Conservation (phyloP, 768 basidiomycete genomes). For the Lyophyllum shimeji region DNA sequence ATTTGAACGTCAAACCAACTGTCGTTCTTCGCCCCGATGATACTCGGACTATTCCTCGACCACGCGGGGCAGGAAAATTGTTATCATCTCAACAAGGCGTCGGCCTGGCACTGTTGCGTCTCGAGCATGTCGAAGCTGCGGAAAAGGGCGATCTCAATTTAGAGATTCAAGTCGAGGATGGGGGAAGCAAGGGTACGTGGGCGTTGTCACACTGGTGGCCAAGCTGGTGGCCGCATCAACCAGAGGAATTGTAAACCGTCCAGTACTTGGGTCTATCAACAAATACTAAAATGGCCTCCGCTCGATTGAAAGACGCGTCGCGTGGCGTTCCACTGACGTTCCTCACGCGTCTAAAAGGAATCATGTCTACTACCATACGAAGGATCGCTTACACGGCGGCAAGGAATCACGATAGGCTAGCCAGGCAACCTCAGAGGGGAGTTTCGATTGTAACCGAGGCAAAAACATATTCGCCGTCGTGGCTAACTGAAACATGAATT, state of each 20-base stretch:
- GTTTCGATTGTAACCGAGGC: conserved; percentile 66
- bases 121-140: conserved; percentile 68
- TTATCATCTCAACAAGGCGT: conserved; percentile 58
- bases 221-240: conserved; percentile 53
- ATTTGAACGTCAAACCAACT: conserved; percentile 38
- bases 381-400: too few species aligned
- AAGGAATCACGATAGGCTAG: not conserved
- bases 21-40: conserved; percentile 20
- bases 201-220: conserved; percentile 69
- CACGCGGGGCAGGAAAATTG: conserved; percentile 75
- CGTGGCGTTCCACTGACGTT: too few species aligned
- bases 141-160: conserved; percentile 47
- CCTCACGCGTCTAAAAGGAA: too few species aligned
- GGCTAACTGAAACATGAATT: conserved; percentile 74
- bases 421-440: not conserved
- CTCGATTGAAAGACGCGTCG: not conserved
- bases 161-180: conserved; percentile 34
- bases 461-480: conserved; percentile 78
- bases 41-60: conserved; percentile 44
- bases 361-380: too few species aligned
- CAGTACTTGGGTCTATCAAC: not conserved
- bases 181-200: conserved; percentile 32
- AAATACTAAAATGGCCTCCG: not conserved
- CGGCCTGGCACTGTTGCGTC: conserved; percentile 77
- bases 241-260: conserved; percentile 10